Conservation (phyloP, 176 grass and related monocot species). For the Bromus sterilis region DNA sequence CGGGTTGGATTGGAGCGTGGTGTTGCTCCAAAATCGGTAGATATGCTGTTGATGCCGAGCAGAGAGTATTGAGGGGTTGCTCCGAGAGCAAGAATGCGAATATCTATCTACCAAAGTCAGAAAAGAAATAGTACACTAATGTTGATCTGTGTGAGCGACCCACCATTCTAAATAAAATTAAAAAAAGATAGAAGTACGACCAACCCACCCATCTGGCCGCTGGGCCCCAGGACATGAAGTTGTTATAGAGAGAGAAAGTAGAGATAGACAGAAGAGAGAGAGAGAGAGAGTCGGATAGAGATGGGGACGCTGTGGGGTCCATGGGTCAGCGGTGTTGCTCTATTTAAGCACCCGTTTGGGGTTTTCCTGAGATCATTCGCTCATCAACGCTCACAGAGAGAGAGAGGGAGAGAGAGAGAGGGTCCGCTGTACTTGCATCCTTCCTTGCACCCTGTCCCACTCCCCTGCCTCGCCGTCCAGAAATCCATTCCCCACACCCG, state of each 20-base stretch:
- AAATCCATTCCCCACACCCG: not conserved
- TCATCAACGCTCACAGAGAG: not conserved
- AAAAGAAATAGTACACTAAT: no score
- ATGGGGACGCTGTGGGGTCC: not conserved
- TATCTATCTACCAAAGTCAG: not conserved
- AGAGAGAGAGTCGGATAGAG: not conserved
- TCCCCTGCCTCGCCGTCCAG: not conserved
- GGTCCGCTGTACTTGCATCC: not conserved
- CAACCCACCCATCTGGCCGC: not conserved
- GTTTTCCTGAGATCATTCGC: not conserved
- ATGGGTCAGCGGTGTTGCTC: not conserved
- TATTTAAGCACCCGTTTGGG: slow-evolving; percentile 10
- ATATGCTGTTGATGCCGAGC: not conserved
- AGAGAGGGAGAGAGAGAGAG: not conserved
- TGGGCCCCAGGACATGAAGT: not conserved
- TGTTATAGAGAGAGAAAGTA: not conserved
- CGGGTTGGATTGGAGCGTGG: no score
- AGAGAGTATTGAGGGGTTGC: not conserved
- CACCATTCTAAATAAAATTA: not conserved
- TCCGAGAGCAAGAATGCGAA: not conserved
- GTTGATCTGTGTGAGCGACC: not conserved
- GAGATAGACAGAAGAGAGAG: not conserved
- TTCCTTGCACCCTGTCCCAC: not conserved
- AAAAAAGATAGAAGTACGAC: not conserved
- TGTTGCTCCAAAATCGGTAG: no score